These are phyloP conservation scores for Hypholoma fasciculare DNA, from an alignment of 768 basidiomycete genomes.

Conservation along the genomic window DNA sequence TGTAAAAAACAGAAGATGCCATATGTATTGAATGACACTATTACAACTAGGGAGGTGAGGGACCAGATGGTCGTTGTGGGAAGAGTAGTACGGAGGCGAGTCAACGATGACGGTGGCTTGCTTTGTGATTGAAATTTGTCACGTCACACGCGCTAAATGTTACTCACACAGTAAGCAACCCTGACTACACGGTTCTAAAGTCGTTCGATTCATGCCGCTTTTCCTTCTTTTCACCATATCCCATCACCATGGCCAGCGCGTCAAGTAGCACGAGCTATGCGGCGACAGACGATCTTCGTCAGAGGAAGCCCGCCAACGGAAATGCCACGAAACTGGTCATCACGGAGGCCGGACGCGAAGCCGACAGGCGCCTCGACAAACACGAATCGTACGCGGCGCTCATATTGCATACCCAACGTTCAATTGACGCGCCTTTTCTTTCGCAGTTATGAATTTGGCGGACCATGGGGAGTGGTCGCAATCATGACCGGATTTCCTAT, in stretches of 20 bases:
- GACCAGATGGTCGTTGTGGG: slow-evolving; percentile 7
- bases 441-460: slow-evolving; percentile 92
- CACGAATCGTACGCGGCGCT: slow-evolving; percentile 52
- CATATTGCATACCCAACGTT: slow-evolving; percentile 1
- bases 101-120: background rate
- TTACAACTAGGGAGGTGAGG: slow-evolving; percentile 20
- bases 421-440: slow-evolving; percentile 11
- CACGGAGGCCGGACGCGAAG: slow-evolving; percentile 72
- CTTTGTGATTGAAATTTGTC: slow-evolving; percentile 13
- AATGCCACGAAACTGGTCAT: slow-evolving; percentile 34
- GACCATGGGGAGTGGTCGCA: slow-evolving; percentile 84
- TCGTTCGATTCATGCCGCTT: slow-evolving; percentile 19
- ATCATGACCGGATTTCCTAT: slow-evolving; percentile 96
- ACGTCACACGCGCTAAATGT: background rate
- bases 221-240: background rate
- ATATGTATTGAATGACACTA: slow-evolving; percentile 42
- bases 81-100: background rate
- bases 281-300: slow-evolving; percentile 11
- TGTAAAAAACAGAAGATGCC: slow-evolving; percentile 97
- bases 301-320: slow-evolving; percentile 22
- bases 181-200: slow-evolving; percentile 6
- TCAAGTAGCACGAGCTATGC: background rate
- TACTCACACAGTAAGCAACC: background rate
- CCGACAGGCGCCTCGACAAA: slow-evolving; percentile 72
- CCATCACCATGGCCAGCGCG: background rate